Base-by-base conservation (phyloP, 169 alveolate genomes). In the Plasmodium relictum region DNA sequence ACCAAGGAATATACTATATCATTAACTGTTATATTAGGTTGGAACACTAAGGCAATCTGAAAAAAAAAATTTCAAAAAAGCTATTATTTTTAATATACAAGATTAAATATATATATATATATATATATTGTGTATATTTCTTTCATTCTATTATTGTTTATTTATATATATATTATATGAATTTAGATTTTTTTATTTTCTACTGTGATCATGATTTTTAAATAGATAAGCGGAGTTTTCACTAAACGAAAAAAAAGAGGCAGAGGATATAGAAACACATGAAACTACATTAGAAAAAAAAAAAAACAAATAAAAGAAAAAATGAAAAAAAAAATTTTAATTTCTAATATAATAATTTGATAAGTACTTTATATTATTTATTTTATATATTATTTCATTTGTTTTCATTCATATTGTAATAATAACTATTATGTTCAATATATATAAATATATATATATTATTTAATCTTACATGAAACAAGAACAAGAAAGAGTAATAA, bases 1-100 rank as follows among this genome's bases (percentile, higher is more conserved):
- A 80, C 90, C 90, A 80, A 52, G 9, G 80, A 48, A 44, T 52
- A 80, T 24, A 80, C 71, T 20, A 80, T 63, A n/a, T 80, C 90
- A 80, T 59, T 59, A 24, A 80, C 44, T 41, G 80, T 68, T 48
- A 80, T 68, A 59, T 80, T 80, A n/a, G 90, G 90, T 9, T 80
- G 78, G 18, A 66, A 80, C 24, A 66, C 65, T 9, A 80, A 42
- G 1, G 80, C 78, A 80, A 80, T 66, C 78, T 66, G 45, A 65
- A 66, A 76, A 72, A 72, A 52, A 72, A 52, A 54, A 44, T 39
- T 24, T 12, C 0, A 44, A 45, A 68, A 59, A 26, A 44, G 0
- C 39, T 52, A 0, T n/a, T 20, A 24, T 16, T 50, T 22, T 48
- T 24, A 9, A 74, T 58, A 56, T 2, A 59, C 4, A 54, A 20